A percentile compares a stretch with the other conserved stretches of the same genome.
Conservation (phyloP, 1,284 basidiomycete genomes). For the Pisolithus thermaeus region DNA sequence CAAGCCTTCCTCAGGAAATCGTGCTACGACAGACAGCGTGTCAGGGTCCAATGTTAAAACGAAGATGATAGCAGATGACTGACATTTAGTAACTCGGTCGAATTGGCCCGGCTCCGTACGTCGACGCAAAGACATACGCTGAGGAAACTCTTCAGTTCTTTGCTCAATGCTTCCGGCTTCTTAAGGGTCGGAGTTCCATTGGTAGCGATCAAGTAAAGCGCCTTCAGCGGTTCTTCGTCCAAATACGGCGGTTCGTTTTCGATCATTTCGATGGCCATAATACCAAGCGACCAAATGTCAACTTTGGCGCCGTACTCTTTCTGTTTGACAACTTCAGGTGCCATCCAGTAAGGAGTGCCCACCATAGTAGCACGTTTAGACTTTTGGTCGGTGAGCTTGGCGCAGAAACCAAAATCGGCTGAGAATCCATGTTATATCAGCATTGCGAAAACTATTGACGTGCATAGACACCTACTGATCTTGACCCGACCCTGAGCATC, state of each 20-base stretch:
- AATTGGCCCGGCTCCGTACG: conserved; percentile 91
- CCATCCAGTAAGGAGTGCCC: conserved; percentile 99
- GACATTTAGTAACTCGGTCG: conserved; percentile 86
- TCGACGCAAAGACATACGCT: conserved; percentile 97
- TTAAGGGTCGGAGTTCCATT: conserved; percentile 98
- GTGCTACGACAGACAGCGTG: conserved; percentile 48
- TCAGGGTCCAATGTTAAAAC: neutral
- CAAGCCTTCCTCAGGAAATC: conserved; percentile 90
- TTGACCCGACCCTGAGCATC: conserved; percentile 92
- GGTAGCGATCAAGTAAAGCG: conserved; percentile 94
- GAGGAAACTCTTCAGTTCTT: conserved; percentile 92
- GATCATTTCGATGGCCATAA: conserved; percentile 99
- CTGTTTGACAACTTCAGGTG: conserved; percentile 98
- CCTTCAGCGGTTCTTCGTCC: conserved; percentile 96
- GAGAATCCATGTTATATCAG: conserved; percentile 7
- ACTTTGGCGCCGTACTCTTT: conserved; percentile 99
- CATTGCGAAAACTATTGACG: neutral
- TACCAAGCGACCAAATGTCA: conserved; percentile 97
- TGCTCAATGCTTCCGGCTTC: conserved; percentile 88
- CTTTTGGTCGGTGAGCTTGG: conserved; percentile 96
- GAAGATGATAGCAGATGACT: conserved; percentile 24
- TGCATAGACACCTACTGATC: conserved; percentile 68
- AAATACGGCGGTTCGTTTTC: conserved; percentile 98
- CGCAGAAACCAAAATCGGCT: conserved; percentile 99
- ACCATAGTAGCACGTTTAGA: conserved; percentile 99